Percentiles rank a stretch among this genome's conserved stretches.
phyloP scores from a whole-genome alignment of 73 alveolate species.

The Paramecium primaurelia region DNA sequence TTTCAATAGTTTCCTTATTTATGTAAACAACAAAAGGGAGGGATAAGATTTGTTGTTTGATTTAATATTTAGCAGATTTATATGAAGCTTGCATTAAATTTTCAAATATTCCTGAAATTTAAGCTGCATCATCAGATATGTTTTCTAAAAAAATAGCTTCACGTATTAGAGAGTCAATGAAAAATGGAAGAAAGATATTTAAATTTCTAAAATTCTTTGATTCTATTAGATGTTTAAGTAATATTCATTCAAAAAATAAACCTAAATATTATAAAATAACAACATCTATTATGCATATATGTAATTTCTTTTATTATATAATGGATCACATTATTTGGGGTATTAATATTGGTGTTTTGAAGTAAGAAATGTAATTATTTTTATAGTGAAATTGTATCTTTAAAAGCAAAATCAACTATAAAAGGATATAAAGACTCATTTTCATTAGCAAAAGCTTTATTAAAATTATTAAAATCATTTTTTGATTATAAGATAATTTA shows the following conservation, averaged over 20 bases:
- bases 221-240: conserved; percentile 59
- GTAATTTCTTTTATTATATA: conserved; percentile 79
- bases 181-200: conserved; percentile 82
- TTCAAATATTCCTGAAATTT: conserved; percentile 51
- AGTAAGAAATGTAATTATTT: neutral
- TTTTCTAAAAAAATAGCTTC: conserved; percentile 20
- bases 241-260: conserved; percentile 44
- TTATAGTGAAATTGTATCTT: neutral
- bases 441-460: neutral
- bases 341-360: conserved; percentile 56
- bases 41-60: conserved; percentile 68
- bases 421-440: conserved; percentile 30
- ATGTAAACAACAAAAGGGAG: conserved; percentile 74
- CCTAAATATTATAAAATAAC: conserved; percentile 52
- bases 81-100: conserved; percentile 72
- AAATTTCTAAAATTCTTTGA: conserved; percentile 71
- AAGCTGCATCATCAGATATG: conserved; percentile 32
- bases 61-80: conserved; percentile 67
- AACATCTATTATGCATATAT: conserved; percentile 55
- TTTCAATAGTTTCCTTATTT: conserved; percentile 40
- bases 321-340: conserved; percentile 83
- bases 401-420: neutral
- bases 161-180: conserved; percentile 67
- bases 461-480: conserved; percentile 16
- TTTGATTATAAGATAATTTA: conserved; percentile 9